phyloP scores from a whole-genome alignment of 2,329 filamentous ascomycete genomes.

The Coniosporium uncinatum region DNA sequence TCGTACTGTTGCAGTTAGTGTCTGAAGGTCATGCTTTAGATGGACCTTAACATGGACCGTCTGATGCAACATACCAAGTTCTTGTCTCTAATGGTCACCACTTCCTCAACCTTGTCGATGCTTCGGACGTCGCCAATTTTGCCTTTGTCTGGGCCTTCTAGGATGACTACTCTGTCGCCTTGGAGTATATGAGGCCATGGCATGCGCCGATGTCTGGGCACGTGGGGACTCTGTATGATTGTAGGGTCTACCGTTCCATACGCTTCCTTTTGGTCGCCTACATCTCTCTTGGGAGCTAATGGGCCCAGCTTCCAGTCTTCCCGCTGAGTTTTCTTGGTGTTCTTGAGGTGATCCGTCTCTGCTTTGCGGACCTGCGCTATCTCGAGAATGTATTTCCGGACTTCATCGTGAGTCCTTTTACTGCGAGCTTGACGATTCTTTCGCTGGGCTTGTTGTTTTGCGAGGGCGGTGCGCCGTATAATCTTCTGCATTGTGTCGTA shows the following conservation, averaged over 20 bases:
- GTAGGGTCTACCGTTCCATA: constrained; percentile 45
- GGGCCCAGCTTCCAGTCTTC: constrained; percentile 79
- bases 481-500: constrained; percentile 34
- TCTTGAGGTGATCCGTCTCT: constrained; percentile 26
- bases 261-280: constrained; percentile 49
- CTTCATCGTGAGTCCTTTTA: constrained; percentile 14
- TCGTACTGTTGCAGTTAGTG: too few species aligned
- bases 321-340: constrained; percentile 50
- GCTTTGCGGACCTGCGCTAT: constrained; percentile 17
- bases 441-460: constrained; percentile 55
- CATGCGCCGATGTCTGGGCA: constrained; percentile 22
- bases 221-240: constrained; percentile 27
- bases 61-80: constrained; percentile 30
- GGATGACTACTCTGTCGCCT: constrained; percentile 78
- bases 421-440: constrained; percentile 13
- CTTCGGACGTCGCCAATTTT: constrained; percentile 70
- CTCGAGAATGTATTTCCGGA: constrained; percentile 20
- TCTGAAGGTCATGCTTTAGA: too few species aligned
- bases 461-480: constrained; percentile 58
- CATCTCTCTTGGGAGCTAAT: constrained; percentile 70
- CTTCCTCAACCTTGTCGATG: constrained; percentile 35
- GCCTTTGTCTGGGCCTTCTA: constrained; percentile 74
- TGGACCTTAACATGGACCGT: too few species aligned
- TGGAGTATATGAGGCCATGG: constrained; percentile 26
- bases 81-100: constrained; percentile 26